phyloP scores from a whole-genome alignment of 2,329 filamentous ascomycete genomes.

The Metarhizium anisopliae region DNA sequence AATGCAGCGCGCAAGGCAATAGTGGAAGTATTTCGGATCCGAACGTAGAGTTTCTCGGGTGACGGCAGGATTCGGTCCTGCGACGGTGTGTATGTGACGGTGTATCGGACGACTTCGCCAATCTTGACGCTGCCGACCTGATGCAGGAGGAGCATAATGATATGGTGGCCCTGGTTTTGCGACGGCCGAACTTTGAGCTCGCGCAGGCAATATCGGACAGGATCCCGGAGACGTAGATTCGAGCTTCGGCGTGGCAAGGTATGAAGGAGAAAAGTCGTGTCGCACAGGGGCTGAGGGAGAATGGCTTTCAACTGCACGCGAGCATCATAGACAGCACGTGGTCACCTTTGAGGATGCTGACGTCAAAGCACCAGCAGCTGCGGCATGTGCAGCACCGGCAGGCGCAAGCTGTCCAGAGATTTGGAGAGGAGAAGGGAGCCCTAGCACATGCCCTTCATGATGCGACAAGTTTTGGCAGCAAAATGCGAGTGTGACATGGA shows the following conservation, averaged over 20 bases:
- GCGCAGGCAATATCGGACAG: background rate
- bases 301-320: background rate
- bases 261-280: background rate
- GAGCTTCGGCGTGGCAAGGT: background rate
- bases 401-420: background rate
- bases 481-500: background rate
- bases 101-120: constrained; percentile 87
- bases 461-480: background rate
- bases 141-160: constrained; percentile 75
- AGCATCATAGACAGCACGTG: background rate
- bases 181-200: background rate
- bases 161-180: background rate
- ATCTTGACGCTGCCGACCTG: constrained; percentile 89
- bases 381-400: background rate
- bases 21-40: constrained; percentile 84
- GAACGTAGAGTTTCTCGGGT: constrained; percentile 70
- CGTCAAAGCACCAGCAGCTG: background rate
- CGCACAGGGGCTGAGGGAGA: background rate
- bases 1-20: constrained; percentile 90
- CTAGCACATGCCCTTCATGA: background rate
- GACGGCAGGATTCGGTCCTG: constrained; percentile 84
- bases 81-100: constrained; percentile 83
- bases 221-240: background rate
- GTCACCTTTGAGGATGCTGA: background rate
- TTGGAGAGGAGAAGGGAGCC: background rate